phyloP scores from a whole-genome alignment of 371 early-diverging fungal species.

The Mucor indicus region DNA sequence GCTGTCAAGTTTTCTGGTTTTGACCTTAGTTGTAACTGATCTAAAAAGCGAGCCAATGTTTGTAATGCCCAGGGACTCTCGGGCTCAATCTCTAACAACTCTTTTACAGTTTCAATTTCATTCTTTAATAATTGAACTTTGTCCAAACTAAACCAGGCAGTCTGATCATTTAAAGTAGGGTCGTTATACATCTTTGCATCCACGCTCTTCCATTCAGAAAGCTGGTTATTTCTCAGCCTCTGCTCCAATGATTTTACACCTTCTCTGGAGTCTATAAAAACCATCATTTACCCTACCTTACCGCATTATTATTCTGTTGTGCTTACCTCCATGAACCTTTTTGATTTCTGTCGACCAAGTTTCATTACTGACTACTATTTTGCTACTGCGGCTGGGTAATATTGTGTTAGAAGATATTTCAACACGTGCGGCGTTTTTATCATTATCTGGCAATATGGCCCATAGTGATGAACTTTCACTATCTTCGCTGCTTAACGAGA shows the following conservation, averaged over 20 bases:
- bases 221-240: background rate
- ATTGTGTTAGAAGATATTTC: conserved; percentile 9
- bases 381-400: conserved; percentile 23
- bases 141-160: conserved; percentile 41
- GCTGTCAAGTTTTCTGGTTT: conserved; percentile 12
- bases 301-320: background rate
- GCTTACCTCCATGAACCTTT: background rate
- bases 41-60: conserved; percentile 43
- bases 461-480: conserved; percentile 22
- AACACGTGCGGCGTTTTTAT: background rate
- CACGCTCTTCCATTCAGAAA: conserved; percentile 8
- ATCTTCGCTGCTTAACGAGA: conserved; percentile 4
- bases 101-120: conserved; percentile 69
- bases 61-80: conserved; percentile 75
- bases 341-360: conserved; percentile 10
- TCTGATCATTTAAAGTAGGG: conserved; percentile 13
- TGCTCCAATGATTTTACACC: background rate
- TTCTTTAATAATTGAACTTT: conserved; percentile 42
- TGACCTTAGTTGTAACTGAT: conserved; percentile 26
- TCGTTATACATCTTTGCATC: conserved; percentile 17
- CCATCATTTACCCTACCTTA: too few relatives aligned
- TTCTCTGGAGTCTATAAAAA: background rate
- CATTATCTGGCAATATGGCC: conserved; percentile 5
- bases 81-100: conserved; percentile 84
- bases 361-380: conserved; percentile 3